phyloP scores from a whole-genome alignment of 2,329 filamentous ascomycete species.

The Ophiostoma sp. region DNA sequence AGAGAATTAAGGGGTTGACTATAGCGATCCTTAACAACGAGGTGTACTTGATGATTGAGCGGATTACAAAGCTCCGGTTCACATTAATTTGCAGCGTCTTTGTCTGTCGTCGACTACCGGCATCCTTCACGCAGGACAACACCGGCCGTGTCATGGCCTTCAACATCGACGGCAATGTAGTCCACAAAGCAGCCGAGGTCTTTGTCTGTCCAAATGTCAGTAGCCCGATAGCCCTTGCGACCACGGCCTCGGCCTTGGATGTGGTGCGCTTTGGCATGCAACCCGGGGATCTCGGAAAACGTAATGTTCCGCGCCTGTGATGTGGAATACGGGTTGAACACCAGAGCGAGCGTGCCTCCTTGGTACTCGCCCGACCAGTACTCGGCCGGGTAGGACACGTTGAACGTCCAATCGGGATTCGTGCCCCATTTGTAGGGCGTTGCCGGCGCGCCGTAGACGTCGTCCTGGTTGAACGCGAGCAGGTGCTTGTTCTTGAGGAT shows the following conservation, averaged over 20 bases:
- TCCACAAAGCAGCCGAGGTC: conserved; percentile 35
- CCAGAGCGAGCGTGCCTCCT: conserved; percentile 42
- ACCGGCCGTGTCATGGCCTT: conserved; percentile 36
- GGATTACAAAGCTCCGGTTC: too few relatives aligned
- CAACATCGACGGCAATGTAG: conserved; percentile 31
- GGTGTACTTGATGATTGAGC: too few relatives aligned
- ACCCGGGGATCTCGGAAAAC: conserved; percentile 42
- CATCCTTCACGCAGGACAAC: conserved; percentile 2
- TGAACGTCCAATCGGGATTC: conserved; percentile 46
- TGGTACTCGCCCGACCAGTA: conserved; percentile 44
- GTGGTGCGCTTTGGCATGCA: conserved; percentile 26
- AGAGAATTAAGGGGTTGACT: too few relatives aligned
- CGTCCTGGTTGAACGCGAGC: conserved; percentile 44
- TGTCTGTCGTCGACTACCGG: too few relatives aligned
- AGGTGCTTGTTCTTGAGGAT: conserved; percentile 41
- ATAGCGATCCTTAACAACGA: too few relatives aligned
- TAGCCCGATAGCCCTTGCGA: conserved; percentile 34
- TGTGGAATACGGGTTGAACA: conserved; percentile 41
- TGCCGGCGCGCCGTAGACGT: conserved; percentile 38
- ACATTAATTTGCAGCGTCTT: too few relatives aligned
- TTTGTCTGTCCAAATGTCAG: conserved; percentile 44
- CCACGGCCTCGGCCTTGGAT: conserved; percentile 16
- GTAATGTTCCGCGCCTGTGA: conserved; percentile 35
- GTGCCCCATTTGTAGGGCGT: conserved; percentile 45
- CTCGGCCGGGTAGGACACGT: conserved; percentile 44